Percentiles rank a stretch among this genome's conserved stretches.
phyloP scores from a whole-genome alignment of 768 basidiomycete species.

The Baorangia bicolor region DNA sequence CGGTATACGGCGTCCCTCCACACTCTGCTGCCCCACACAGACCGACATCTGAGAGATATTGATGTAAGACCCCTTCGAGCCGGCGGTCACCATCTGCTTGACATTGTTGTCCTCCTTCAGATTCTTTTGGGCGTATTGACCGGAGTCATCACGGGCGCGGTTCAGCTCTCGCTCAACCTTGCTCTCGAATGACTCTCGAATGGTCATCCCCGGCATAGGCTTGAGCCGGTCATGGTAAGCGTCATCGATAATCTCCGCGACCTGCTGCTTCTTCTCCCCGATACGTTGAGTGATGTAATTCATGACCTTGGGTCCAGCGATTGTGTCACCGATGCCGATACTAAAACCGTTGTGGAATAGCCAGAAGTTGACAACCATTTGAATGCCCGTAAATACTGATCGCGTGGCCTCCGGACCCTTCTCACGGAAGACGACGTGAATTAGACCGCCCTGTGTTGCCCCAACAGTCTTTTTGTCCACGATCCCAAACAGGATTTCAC shows the following conservation, averaged over 20 bases:
- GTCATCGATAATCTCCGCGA: conserved; percentile 75
- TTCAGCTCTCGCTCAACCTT: conserved; percentile 89
- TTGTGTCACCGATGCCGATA: conserved; percentile 98
- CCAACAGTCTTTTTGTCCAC: conserved; percentile 99
- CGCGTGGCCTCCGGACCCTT: conserved; percentile 92
- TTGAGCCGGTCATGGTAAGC: conserved; percentile 87
- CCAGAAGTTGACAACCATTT: conserved; percentile 98
- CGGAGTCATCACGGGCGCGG: conserved; percentile 90
- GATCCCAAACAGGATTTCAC: conserved; percentile 91
- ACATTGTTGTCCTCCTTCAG: conserved; percentile 99
- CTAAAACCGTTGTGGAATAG: conserved; percentile 98
- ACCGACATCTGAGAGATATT: conserved; percentile 99
- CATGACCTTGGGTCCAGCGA: conserved; percentile 91
- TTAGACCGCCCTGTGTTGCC: conserved; percentile 88
- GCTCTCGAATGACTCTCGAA: conserved; percentile 97
- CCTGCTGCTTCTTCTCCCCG: conserved; percentile 73
- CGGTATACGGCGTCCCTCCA: conserved; percentile 97
- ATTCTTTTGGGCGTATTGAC: conserved; percentile 95
- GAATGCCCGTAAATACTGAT: conserved; percentile 88
- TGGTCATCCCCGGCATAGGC: conserved; percentile 95
- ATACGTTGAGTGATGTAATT: conserved; percentile 80
- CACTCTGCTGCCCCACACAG: conserved; percentile 97
- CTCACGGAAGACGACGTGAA: conserved; percentile 97
- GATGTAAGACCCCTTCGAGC: conserved; percentile 98
- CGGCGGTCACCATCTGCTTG: conserved; percentile 99